These are phyloP conservation scores for Tolypocladium cylindrosporum DNA, from an alignment of 2,329 filamentous ascomycete species.

Conservation along the genomic window DNA sequence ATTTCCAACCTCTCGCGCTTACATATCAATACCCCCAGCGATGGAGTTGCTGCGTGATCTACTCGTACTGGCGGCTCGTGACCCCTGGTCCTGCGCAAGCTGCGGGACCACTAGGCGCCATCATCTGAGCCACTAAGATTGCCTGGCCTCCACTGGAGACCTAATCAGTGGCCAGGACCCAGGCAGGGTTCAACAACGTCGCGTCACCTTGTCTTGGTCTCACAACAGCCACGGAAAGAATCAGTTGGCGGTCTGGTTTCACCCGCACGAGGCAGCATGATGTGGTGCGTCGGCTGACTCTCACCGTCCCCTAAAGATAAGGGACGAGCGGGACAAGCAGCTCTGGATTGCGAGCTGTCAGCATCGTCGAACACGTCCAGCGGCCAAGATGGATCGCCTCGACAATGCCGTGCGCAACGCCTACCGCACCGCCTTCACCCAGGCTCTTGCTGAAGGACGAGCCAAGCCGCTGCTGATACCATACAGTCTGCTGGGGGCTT, in stretches of 20 bases:
- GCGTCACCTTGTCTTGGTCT: neutral
- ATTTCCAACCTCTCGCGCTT: neutral
- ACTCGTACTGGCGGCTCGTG: neutral
- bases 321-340: neutral
- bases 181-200: neutral
- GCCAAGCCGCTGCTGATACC: slow-evolving; percentile 42
- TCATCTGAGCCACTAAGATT: neutral
- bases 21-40: neutral
- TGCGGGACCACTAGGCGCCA: neutral
- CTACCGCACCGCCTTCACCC: slow-evolving; percentile 27
- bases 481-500: slow-evolving; percentile 34
- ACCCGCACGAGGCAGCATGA: neutral
- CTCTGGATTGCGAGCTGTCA: neutral
- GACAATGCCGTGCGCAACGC: slow-evolving; percentile 16
- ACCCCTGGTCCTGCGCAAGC: neutral
- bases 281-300: neutral
- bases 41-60: neutral
- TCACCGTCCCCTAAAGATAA: neutral
- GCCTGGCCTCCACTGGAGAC: neutral
- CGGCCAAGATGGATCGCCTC: slow-evolving; percentile 8
- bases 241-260: neutral
- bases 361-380: neutral
- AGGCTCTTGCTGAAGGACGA: slow-evolving; percentile 25
- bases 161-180: neutral
- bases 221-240: neutral